Evolutionary conservation across 2,329 filamentous ascomycete species (phyloP).

Genomic region (Botryosphaeria agaves): DNA sequence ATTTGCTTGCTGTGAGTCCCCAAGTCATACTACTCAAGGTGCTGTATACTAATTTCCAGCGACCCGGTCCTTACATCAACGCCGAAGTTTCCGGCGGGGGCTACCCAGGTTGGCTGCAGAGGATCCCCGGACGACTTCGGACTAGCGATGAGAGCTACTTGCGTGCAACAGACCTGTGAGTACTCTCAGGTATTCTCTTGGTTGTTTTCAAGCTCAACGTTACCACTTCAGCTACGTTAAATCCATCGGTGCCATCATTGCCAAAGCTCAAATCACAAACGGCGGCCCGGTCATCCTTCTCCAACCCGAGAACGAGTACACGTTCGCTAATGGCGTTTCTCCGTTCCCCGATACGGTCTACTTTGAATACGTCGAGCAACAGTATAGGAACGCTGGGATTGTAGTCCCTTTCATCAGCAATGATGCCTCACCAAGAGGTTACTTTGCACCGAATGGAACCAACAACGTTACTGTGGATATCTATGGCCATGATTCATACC

Average conservation of each 20-base stretch:
- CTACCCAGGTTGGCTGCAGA: constrained; percentile 64
- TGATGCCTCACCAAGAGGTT: constrained; percentile 42
- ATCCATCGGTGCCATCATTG: constrained; percentile 47
- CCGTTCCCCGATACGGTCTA: constrained; percentile 50
- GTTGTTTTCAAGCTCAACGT: constrained; percentile 3
- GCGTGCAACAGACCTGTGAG: constrained; percentile 48
- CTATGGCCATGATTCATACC: constrained; percentile 50
- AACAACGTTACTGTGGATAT: constrained; percentile 41
- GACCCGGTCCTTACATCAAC: constrained; percentile 61
- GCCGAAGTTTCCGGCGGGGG: constrained; percentile 62
- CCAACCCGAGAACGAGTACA: constrained; percentile 75
- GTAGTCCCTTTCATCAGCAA: constrained; percentile 62
- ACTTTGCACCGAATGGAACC: constrained; percentile 44
- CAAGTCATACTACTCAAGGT: too few relatives aligned
- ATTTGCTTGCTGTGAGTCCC: constrained; percentile 54
- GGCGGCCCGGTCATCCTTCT: constrained; percentile 64
- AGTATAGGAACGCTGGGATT: constrained; percentile 49
- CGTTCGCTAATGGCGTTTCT: constrained; percentile 27
- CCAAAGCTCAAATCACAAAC: constrained; percentile 64
- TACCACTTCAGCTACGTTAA: constrained; percentile 36
- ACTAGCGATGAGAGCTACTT: constrained; percentile 46
- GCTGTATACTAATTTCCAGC: too few relatives aligned
- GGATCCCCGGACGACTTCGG: constrained; percentile 45
- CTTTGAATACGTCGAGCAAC: constrained; percentile 52
- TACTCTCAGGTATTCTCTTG: constrained; percentile 17